phyloP scores from a whole-genome alignment of 495 filamentous ascomycete genomes.

The Trichoderma gamsii region DNA sequence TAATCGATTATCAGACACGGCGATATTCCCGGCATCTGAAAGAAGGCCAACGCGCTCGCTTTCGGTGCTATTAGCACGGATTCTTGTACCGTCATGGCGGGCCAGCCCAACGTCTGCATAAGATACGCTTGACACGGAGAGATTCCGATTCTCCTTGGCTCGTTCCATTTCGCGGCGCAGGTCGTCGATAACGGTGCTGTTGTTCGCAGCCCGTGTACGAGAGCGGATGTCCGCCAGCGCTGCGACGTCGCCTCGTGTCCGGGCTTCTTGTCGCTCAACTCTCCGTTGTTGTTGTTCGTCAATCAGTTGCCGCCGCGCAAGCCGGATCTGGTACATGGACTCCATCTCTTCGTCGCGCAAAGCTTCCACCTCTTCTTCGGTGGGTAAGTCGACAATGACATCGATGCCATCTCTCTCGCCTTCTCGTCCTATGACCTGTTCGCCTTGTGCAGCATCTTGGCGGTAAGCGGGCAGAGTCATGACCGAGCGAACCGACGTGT shows the following conservation, averaged over 20 bases:
- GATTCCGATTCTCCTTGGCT: conserved; percentile 56
- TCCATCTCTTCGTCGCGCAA: conserved; percentile 92
- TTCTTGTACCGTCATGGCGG: conserved; percentile 78
- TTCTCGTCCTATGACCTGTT: conserved; percentile 83
- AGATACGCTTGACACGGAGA: conserved; percentile 72
- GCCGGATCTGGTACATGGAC: conserved; percentile 79
- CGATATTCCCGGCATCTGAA: conserved; percentile 59
- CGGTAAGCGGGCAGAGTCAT: conserved; percentile 85
- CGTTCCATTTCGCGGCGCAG: conserved; percentile 63
- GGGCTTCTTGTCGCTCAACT: conserved; percentile 58
- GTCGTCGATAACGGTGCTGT: conserved; percentile 35
- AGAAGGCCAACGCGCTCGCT: conserved; percentile 71
- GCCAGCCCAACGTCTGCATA: conserved; percentile 85
- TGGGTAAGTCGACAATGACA: conserved; percentile 65
- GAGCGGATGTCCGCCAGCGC: conserved; percentile 56
- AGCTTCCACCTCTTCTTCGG: conserved; percentile 56
- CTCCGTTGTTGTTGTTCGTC: conserved; percentile 71
- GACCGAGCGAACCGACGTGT: conserved; percentile 81
- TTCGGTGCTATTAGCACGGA: conserved; percentile 75
- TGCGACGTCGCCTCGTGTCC: conserved; percentile 57
- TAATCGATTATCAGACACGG: not conserved
- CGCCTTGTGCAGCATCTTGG: conserved; percentile 58
- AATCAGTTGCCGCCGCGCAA: conserved; percentile 67
- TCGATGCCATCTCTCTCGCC: conserved; percentile 92
- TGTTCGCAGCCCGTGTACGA: conserved; percentile 33